Base-by-base conservation (phyloP, 306 rosid genomes). In the Castanea sativa region DNA sequence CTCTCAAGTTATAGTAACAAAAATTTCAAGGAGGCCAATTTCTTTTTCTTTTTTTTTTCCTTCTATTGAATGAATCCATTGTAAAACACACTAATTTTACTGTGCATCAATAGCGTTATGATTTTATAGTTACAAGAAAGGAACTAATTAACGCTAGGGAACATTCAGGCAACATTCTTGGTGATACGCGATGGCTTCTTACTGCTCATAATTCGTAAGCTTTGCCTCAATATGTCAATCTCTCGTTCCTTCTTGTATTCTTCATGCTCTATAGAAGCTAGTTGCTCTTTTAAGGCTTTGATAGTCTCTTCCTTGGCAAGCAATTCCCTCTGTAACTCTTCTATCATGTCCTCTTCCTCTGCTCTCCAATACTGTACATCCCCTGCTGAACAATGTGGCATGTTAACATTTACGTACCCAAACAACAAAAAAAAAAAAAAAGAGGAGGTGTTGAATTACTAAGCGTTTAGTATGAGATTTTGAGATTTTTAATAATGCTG, bases 201-300 rank as follows among this genome's bases (percentile, higher is more conserved):
- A 78, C 79, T 72, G 77, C 82, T 88, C 88, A 95, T 86, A 63
- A 95, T 95, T 84, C 94, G 88, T 55, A 93, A 81, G 80, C 99
- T 95, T 64, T 95, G 99, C 88, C 89, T 95, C 69, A 95, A 78
- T 79, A 95, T 88, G 80, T 95, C 98, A 74, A 90, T 86, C 80
- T 95, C 98, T 68, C 90, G 81, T 52, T 91, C 96, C 52, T 82
- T 88, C 78, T 81, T 93, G 81, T 82, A 53, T 64, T 84, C 83
- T 25, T 89, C 96, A 58, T 87, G 79, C 87, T 86, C 93, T 88
- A 87, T 76, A 5, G 90, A 82, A 83, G 55, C 87, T 30, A 91
- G 64, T 49, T 81, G 80, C 20, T 82, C 81, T 79, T 83, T 83
- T 13, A 93, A 77, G 60, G 74, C 73, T 73, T 84, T 75, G 21